Percentiles rank a stretch among this genome's conserved stretches.
Conservation (phyloP, 2,329 filamentous ascomycete species). For the Metarhizium brunneum region DNA sequence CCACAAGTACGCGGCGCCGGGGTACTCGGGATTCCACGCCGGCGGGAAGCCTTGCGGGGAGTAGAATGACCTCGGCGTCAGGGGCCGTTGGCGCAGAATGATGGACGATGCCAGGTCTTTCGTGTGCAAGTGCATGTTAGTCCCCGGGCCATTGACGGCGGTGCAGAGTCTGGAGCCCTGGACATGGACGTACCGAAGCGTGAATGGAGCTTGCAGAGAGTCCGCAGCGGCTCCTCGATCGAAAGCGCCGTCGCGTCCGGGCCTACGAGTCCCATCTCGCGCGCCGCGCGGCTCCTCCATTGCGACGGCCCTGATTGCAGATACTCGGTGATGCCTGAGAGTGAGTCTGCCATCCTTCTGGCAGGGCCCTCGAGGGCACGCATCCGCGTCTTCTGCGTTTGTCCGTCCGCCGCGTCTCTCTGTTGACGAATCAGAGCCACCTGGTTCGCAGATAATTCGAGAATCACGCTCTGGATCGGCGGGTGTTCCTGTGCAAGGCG, state of each 20-base stretch:
- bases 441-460: conserved; percentile 7
- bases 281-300: conserved; percentile 5
- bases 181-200: conserved; percentile 9
- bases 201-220: conserved; percentile 8
- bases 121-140: not conserved
- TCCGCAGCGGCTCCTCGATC: conserved; percentile 8
- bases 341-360: conserved; percentile 1
- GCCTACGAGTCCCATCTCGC: not conserved
- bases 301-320: conserved; percentile 3
- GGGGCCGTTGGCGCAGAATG: conserved; percentile 3
- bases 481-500: conserved; percentile 7
- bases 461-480: conserved; percentile 1
- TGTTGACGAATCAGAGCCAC: conserved; percentile 1
- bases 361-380: not conserved
- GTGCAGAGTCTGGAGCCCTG: not conserved
- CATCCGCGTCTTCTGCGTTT: not conserved
- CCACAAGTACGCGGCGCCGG: conserved; percentile 2
- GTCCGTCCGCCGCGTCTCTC: not conserved
- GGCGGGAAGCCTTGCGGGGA: not conserved
- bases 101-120: conserved; percentile 11
- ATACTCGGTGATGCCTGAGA: conserved; percentile 4
- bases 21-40: not conserved
- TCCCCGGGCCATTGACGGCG: not conserved
- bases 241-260: not conserved
- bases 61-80: conserved; percentile 4